Evolutionary conservation across 106 monocot genomes (phyloP).

Genomic region (Apostasia shenzhenica): DNA sequence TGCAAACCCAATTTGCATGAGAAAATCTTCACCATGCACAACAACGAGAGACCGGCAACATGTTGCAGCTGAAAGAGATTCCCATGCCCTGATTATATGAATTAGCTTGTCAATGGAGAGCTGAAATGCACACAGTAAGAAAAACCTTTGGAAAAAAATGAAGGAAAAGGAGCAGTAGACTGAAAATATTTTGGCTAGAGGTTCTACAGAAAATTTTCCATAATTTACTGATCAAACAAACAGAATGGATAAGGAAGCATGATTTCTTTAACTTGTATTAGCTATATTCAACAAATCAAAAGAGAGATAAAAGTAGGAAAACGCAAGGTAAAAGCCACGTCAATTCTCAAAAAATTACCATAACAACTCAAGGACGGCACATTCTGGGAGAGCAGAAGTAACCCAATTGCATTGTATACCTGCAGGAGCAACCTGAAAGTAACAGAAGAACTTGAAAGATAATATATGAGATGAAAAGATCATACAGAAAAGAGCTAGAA

Average conservation of each 20-base stretch:
- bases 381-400: conserved; percentile 35
- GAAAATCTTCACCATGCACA: conserved; percentile 41
- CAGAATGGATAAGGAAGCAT: too few relatives aligned
- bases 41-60: conserved; percentile 87
- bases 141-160: too few relatives aligned
- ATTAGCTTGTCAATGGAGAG: neutral
- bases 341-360: conserved; percentile 35
- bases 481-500: neutral
- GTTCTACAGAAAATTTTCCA: too few relatives aligned
- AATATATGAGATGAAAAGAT: neutral
- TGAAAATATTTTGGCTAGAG: too few relatives aligned
- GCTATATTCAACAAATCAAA: too few relatives aligned
- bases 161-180: too few relatives aligned
- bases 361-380: conserved; percentile 49
- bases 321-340: neutral
- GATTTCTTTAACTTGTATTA: too few relatives aligned
- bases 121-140: too few relatives aligned
- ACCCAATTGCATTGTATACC: conserved; percentile 60
- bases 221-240: too few relatives aligned
- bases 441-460: conserved; percentile 6
- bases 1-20: conserved; percentile 84
- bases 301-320: neutral
- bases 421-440: conserved; percentile 40
- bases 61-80: conserved; percentile 61
- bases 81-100: conserved; percentile 55